Conservation (phyloP, 1,139 yeast species). For the Sporopachydermia cereana region DNA sequence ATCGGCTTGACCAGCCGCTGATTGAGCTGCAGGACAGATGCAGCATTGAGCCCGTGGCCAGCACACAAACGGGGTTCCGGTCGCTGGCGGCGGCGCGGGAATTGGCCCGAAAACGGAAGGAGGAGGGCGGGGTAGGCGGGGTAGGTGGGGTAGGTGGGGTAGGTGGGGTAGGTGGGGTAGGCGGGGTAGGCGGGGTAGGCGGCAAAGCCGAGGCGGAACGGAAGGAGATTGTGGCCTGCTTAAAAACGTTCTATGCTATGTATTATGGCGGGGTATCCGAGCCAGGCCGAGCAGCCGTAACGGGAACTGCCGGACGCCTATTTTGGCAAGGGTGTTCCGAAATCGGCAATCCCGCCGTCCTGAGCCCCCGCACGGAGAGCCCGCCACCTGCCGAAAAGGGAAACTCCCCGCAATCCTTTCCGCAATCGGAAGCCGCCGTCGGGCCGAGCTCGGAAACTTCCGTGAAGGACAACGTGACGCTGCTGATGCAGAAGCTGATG, state of each 20-base stretch:
- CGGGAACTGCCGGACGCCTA: background rate
- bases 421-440: background rate
- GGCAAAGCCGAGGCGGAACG: background rate
- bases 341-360: background rate
- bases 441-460: background rate
- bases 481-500: conserved; percentile 1
- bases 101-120: background rate
- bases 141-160: background rate
- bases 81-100: background rate
- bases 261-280: background rate
- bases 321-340: background rate
- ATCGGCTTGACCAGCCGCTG: background rate
- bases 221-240: background rate
- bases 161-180: background rate
- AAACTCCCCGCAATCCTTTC: background rate
- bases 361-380: background rate
- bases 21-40: conserved; percentile 2
- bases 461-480: background rate
- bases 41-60: background rate
- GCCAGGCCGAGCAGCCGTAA: background rate
- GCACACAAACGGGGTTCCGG: background rate
- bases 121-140: background rate
- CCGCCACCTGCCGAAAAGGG: background rate
- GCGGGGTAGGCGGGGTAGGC: background rate
- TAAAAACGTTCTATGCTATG: background rate